Evolutionary conservation across 2,329 filamentous ascomycete genomes (phyloP), one percentile per base, ranked within the genome.

Genomic region (Colletotrichum cordylinicola): DNA sequence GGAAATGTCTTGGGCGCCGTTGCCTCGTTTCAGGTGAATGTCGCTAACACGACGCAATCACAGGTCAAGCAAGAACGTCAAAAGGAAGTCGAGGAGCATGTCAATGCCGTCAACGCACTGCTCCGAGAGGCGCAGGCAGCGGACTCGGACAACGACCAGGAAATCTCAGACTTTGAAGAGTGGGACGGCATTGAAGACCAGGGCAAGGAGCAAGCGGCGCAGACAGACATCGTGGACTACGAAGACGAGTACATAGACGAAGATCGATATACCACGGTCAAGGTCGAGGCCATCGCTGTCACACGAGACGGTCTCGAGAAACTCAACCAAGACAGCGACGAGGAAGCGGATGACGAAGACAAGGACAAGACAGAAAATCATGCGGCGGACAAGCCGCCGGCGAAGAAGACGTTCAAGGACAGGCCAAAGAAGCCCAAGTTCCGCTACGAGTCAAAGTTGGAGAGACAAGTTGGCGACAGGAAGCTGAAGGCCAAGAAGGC

Each of bases 231-330:
- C 27, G 86, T 97, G 60, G 93, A 98, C 82, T 93, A 95, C 79
- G 94, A 98, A 83, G 96, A 96, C 79, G 96, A 98, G 84, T 99
- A 98, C 85, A 91, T 98, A 78, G 97, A 99, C 84, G 97, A 98
- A 83, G 96, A 98, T 84, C 94, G 94, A 82, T 98, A 95, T 83
- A 98, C 97, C 1, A 98, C 95, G 1, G 97, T 99, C 31, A 98
- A 95, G 0, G 93, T 99, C 2, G 96, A 98, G 83, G 94, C 94
- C 13, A 95, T 99, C 79, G 94, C 93, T 77, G 91, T 98, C 18
- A 93, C 94, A 15, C 91, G 92, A 79, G 92, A 96, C 71, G 95
- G 95, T 1, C 86, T 98, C 64, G 89, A 91, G 74, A 93, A 91
- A 79, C 52, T 78, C 84, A 86, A 78, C 39, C 39, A 48, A 21